Conservation (phyloP, 2,329 filamentous ascomycete genomes). For the Gliomastix tumulicola region DNA sequence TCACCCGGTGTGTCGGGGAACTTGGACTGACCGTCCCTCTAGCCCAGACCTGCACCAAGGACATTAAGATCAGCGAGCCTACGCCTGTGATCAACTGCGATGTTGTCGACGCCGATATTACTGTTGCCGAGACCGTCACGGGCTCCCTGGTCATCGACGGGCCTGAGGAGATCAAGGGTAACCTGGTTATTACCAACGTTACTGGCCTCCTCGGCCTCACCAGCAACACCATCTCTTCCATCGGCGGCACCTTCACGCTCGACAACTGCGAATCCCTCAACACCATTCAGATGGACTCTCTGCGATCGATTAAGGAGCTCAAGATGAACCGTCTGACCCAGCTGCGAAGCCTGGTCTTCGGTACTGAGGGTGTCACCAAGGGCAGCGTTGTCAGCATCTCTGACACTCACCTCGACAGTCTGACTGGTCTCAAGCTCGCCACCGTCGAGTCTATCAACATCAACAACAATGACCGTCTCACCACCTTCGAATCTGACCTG, state of each 20-base stretch:
- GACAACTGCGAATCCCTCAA: constrained; percentile 62
- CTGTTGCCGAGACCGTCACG: constrained; percentile 49
- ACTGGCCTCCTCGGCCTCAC: constrained; percentile 52
- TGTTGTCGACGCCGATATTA: constrained; percentile 63
- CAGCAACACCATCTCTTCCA: constrained; percentile 52
- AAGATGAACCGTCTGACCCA: constrained; percentile 62
- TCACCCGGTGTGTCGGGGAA: background rate
- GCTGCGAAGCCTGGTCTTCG: constrained; percentile 42
- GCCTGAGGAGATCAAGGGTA: constrained; percentile 46
- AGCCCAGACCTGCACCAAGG: constrained; percentile 34
- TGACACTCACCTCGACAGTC: constrained; percentile 75
- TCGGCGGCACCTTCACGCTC: constrained; percentile 66
- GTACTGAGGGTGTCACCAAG: constrained; percentile 52
- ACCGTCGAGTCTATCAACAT: constrained; percentile 70
- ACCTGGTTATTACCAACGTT: constrained; percentile 56
- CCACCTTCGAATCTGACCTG: constrained; percentile 69
- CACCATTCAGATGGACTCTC: constrained; percentile 56
- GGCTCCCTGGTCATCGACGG: constrained; percentile 57
- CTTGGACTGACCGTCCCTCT: background rate
- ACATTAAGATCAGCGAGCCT: constrained; percentile 58
- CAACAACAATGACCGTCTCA: constrained; percentile 83
- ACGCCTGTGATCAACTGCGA: constrained; percentile 57
- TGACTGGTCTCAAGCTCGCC: constrained; percentile 75
- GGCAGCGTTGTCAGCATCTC: constrained; percentile 66
- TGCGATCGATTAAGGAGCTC: constrained; percentile 61